phyloP scores from a whole-genome alignment of 2,329 filamentous ascomycete genomes.

The Exophiala dermatitidis region DNA sequence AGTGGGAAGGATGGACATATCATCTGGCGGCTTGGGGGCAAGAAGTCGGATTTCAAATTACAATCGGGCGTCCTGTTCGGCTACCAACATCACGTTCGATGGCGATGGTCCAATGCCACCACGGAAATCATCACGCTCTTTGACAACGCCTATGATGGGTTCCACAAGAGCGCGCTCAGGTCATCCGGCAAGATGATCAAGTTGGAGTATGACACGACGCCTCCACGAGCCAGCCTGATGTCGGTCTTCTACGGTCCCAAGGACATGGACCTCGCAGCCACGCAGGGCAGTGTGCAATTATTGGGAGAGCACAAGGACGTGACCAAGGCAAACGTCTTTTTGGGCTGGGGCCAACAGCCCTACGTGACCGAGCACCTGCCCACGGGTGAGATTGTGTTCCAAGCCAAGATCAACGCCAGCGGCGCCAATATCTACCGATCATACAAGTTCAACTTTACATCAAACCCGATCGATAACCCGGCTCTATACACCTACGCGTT shows the following conservation, averaged over 20 bases:
- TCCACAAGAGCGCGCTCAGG: slow-evolving; percentile 32
- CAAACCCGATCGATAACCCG: neutral
- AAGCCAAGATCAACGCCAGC: slow-evolving; percentile 31
- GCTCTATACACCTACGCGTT: slow-evolving; percentile 1
- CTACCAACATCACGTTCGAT: slow-evolving; percentile 38
- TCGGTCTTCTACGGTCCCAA: slow-evolving; percentile 51
- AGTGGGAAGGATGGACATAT: slow-evolving; percentile 34
- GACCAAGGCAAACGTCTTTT: slow-evolving; percentile 31
- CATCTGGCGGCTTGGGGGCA: slow-evolving; percentile 34
- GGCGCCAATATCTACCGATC: slow-evolving; percentile 37
- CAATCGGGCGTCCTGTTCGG: slow-evolving; percentile 30
- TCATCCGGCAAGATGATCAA: slow-evolving; percentile 36
- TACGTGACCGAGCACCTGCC: slow-evolving; percentile 35
- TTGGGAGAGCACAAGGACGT: slow-evolving; percentile 1
- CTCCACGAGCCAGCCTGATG: slow-evolving; percentile 42
- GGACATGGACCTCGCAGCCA: slow-evolving; percentile 47
- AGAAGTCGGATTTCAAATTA: slow-evolving; percentile 27
- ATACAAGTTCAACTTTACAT: slow-evolving; percentile 29
- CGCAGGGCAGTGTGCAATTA: slow-evolving; percentile 35
- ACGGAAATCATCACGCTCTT: slow-evolving; percentile 35
- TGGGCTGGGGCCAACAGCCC: slow-evolving; percentile 37
- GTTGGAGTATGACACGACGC: slow-evolving; percentile 33
- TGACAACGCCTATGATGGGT: slow-evolving; percentile 38
- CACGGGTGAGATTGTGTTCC: slow-evolving; percentile 32
- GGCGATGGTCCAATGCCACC: slow-evolving; percentile 33